Base-by-base conservation (phyloP, 1,139 yeast genomes). In the Scheffersomyces lignicola region DNA sequence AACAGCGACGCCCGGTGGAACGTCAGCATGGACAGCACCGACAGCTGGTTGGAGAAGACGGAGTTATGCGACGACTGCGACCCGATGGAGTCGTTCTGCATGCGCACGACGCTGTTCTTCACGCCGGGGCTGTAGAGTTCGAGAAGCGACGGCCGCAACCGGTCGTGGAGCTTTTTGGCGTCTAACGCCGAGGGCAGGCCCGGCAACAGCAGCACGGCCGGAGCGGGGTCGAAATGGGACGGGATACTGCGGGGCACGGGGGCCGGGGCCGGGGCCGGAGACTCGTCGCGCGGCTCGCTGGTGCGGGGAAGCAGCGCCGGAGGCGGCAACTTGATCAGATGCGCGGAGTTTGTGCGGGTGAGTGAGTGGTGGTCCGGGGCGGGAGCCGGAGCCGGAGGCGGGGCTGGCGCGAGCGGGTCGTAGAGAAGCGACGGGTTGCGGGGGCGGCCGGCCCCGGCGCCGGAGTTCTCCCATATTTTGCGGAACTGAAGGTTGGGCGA, bases 111-210 rank as follows among this genome's bases (percentile, higher is more conserved):
- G 9, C 30, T 20, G 20, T 4, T 10, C 10, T 27, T 4, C 18
- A 13, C 8, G 20, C 24, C 15, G 15, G 11, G 30, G 15, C 13
- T 27, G 30, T 70, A 69, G 26, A 69, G 47, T 42, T 72, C 77
- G 25, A 66, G 49, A 28, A 72, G 52, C 2, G 76, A 68, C 0
- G 76, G 76, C 34, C 77, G 57, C 31, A 71, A 45, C 30, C 58
- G 54, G 21, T 68, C 69, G 14, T 54, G 60, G 20, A 55, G 31
- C 33, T 48, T 55, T 35, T 47, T 53, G 23, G 29, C 28, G 5
- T 26, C 29, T 15, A 15, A 16, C 4, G 8, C n/a, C 4, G 29
- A 26, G 4, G 29, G 29, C 4, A 21, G 18, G 18, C 11, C 18
- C 6, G 29, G 29, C 11, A 26, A 26, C n/a, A 21, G 18, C 16